These are phyloP conservation scores for Tirmania nivea DNA, from an alignment of 495 filamentous ascomycete genomes.

Conservation along the genomic window DNA sequence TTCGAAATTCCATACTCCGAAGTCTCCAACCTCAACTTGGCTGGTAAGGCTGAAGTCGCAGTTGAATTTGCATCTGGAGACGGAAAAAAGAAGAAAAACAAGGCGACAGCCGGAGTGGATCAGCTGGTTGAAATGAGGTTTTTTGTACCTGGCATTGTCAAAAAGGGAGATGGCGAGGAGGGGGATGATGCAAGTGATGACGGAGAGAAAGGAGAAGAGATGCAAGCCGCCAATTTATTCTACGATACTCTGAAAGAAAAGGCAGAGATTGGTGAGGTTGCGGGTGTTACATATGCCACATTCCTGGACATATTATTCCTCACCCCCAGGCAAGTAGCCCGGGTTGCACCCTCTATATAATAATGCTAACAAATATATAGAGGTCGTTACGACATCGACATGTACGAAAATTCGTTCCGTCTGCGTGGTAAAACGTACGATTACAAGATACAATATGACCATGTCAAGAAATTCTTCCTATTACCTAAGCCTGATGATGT, in stretches of 20 bases:
- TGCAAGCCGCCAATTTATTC: slow-evolving; percentile 84
- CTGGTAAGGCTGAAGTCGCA: slow-evolving; percentile 92
- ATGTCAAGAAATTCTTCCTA: slow-evolving; percentile 96
- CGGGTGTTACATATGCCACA: slow-evolving; percentile 89
- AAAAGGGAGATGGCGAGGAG: slow-evolving; percentile 58
- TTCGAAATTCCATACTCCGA: slow-evolving; percentile 97
- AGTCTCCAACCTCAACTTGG: slow-evolving; percentile 92
- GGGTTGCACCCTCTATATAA: background rate
- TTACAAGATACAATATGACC: slow-evolving; percentile 97
- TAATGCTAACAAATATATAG: slow-evolving; percentile 29
- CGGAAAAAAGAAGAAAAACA: slow-evolving; percentile 85
- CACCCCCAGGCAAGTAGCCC: slow-evolving; percentile 57
- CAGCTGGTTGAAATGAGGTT: slow-evolving; percentile 97
- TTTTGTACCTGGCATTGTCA: slow-evolving; percentile 84
- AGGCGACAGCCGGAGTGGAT: slow-evolving; percentile 67
- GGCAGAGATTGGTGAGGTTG: slow-evolving; percentile 96
- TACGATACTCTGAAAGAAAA: slow-evolving; percentile 97
- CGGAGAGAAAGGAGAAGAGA: slow-evolving; percentile 54
- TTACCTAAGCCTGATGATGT: slow-evolving; percentile 93
- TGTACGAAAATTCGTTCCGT: slow-evolving; percentile 96
- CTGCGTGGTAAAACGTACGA: slow-evolving; percentile 98
- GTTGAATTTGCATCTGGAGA: slow-evolving; percentile 76
- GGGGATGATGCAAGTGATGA: slow-evolving; percentile 44
- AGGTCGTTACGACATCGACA: slow-evolving; percentile 98
- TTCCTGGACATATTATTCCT: slow-evolving; percentile 95